Base-by-base conservation (phyloP, 441 rosid species). In the Gossypium lobatum region DNA sequence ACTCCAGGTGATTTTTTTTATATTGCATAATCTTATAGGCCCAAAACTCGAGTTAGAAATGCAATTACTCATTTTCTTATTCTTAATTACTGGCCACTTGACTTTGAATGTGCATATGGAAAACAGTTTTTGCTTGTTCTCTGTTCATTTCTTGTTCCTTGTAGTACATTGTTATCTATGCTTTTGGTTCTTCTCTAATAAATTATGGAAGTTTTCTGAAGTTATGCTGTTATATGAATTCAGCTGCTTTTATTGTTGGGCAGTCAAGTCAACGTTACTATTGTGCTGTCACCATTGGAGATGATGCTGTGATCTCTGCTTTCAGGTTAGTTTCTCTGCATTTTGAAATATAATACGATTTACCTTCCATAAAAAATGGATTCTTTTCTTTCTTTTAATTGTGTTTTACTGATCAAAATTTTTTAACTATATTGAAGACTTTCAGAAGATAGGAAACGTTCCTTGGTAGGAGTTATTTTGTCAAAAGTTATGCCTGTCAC, bases 181-280 rank as follows among this genome's bases (percentile, higher is more conserved):
- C 78, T 63, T 52, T 64, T 77, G 66, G 74, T 77, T 82, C 45
- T 83, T 74, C 65, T 83, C 73, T 52, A 64, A 63, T 73, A 73
- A 76, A 64, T 45, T 58, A 58, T 74, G 80, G 72, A 73, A 80
- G 39, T 70, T 79, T 77, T 77, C 85, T 81, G 76, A 79, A 85
- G 77, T 20, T 73, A 81, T 78, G 84, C 88, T 72, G 89, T 82
- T 80, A 81, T 85, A 84, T 88, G 88, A 90, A 83, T 86, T 87
- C 89, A 83, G 91, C 92, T 89, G 88, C 88, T 91, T 89, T 94
- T 89, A 83, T 91, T 91, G 90, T 92, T 91, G 90, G 94, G 81
- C 97, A 93, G 99, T 95, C 99, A 80, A 91, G 91, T 86, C 93
- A 95, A 76, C 91, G 91, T 59, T 93, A 93, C 86, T 95, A 85